Conservation (phyloP, 2,329 filamentous ascomycete species). For the Colletotrichum trifolii region DNA sequence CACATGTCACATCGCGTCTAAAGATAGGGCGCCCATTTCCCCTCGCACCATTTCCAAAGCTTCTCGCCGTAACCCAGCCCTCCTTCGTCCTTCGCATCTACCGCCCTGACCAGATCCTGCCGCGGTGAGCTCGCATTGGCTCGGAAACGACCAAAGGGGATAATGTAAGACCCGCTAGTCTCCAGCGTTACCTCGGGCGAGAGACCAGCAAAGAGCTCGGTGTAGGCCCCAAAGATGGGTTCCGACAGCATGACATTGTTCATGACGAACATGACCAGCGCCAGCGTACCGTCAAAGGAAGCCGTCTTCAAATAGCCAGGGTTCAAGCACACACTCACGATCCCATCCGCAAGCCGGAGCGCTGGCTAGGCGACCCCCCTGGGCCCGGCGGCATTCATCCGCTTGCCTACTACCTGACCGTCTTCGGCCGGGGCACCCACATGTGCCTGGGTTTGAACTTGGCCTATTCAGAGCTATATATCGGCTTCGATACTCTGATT, state of each 20-base stretch:
- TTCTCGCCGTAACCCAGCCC: neutral
- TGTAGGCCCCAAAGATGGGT: slow-evolving; percentile 51
- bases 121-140: neutral
- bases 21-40: slow-evolving; percentile 6
- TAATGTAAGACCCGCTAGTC: slow-evolving; percentile 43
- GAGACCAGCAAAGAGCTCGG: slow-evolving; percentile 53
- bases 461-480: slow-evolving; percentile 13
- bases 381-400: neutral
- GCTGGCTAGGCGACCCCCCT: slow-evolving; percentile 38
- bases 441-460: slow-evolving; percentile 9
- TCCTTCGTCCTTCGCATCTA: neutral
- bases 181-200: slow-evolving; percentile 48
- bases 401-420: slow-evolving; percentile 9
- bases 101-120: slow-evolving; percentile 9
- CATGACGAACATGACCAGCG: slow-evolving; percentile 31
- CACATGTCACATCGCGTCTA: neutral
- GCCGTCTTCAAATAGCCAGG: slow-evolving; percentile 48
- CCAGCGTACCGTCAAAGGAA: slow-evolving; percentile 37
- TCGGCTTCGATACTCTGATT: slow-evolving; percentile 13
- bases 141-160: slow-evolving; percentile 45
- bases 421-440: neutral
- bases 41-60: slow-evolving; percentile 16
- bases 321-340: slow-evolving; percentile 47
- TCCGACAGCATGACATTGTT: slow-evolving; percentile 43
- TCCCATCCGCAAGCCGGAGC: slow-evolving; percentile 41